A percentile compares a stretch with the other conserved stretches of the same genome.
phyloP scores from a whole-genome alignment of 2,329 filamentous ascomycete genomes.

The Arthrobotrys pseudoclavata region DNA sequence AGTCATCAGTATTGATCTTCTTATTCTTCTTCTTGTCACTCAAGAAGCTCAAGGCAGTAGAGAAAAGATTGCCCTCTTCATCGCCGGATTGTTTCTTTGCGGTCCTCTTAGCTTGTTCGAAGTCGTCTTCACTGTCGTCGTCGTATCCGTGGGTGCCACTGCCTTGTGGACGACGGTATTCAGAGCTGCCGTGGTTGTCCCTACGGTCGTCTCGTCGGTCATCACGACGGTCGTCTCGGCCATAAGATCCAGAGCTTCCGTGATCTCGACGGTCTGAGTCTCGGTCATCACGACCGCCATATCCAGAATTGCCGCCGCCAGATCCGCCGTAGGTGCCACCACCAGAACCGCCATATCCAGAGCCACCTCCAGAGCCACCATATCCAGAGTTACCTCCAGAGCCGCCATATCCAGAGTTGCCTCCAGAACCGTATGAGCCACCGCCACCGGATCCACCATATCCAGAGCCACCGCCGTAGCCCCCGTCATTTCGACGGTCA shows the following conservation, averaged over 20 bases:
- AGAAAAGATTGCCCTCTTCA: conserved; percentile 69
- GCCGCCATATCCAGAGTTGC: conserved; percentile 18
- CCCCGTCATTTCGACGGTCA: conserved; percentile 60
- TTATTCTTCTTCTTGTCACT: conserved; percentile 69
- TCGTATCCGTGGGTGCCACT: conserved; percentile 61
- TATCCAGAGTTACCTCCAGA: conserved; percentile 7
- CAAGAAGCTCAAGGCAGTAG: conserved; percentile 71
- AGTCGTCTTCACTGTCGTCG: conserved; percentile 66
- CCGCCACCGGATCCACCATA: not conserved
- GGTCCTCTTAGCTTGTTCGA: conserved; percentile 70
- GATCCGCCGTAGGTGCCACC: conserved; percentile 65
- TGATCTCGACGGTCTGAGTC: not conserved
- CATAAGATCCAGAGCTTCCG: not conserved
- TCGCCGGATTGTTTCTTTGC: conserved; percentile 71
- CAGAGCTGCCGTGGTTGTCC: conserved; percentile 66
- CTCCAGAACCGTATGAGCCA: conserved; percentile 1
- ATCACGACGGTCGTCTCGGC: not conserved
- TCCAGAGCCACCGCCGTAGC: conserved; percentile 62
- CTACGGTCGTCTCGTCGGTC: conserved; percentile 62
- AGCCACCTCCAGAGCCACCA: conserved; percentile 52
- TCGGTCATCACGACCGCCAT: conserved; percentile 6
- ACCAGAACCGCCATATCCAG: conserved; percentile 63
- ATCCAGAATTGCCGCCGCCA: conserved; percentile 60
- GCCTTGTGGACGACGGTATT: conserved; percentile 48
- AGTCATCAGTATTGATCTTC: conserved; percentile 69